Percentiles rank a stretch among this genome's conserved stretches.
These are phyloP conservation scores for Prunus mongolica DNA, from an alignment of 306 rosid species.

Conservation along the genomic window DNA sequence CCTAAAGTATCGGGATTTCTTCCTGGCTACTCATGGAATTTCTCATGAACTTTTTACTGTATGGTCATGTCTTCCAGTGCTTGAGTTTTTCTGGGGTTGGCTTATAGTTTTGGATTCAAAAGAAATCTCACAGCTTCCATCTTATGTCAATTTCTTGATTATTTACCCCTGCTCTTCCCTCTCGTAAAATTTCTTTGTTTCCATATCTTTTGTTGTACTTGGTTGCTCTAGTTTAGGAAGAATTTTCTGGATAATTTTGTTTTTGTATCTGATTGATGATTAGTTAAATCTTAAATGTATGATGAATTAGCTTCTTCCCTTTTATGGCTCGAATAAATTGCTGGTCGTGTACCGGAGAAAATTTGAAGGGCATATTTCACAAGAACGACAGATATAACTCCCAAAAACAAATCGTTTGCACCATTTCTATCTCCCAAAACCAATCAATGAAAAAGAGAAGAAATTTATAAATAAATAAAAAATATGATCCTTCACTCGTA, in stretches of 20 bases:
- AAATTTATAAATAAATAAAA: too few species aligned
- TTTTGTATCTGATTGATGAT: neutral
- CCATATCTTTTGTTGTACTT: neutral
- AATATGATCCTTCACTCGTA: too few species aligned
- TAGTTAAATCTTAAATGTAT: neutral
- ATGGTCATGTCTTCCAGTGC: neutral
- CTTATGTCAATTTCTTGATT: slow-evolving; percentile 9
- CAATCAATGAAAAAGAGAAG: too few species aligned
- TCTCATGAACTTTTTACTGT: neutral
- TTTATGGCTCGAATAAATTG: neutral
- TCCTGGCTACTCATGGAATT: neutral
- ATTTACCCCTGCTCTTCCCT: neutral
- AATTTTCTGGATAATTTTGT: neutral
- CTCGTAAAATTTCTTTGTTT: neutral
- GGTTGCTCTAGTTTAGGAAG: slow-evolving; percentile 5
- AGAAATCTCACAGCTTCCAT: neutral
- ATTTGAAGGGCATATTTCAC: too few species aligned
- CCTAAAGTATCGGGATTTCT: neutral
- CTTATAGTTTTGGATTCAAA: slow-evolving; percentile 1
- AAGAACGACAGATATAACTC: too few species aligned
- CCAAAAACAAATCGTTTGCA: too few species aligned
- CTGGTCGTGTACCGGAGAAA: too few species aligned
- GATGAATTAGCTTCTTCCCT: neutral
- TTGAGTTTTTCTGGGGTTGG: slow-evolving; percentile 10
- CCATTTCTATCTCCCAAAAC: too few species aligned